These are phyloP conservation scores for Nidula microcarpa DNA, from an alignment of 768 basidiomycete genomes.

Conservation along the genomic window DNA sequence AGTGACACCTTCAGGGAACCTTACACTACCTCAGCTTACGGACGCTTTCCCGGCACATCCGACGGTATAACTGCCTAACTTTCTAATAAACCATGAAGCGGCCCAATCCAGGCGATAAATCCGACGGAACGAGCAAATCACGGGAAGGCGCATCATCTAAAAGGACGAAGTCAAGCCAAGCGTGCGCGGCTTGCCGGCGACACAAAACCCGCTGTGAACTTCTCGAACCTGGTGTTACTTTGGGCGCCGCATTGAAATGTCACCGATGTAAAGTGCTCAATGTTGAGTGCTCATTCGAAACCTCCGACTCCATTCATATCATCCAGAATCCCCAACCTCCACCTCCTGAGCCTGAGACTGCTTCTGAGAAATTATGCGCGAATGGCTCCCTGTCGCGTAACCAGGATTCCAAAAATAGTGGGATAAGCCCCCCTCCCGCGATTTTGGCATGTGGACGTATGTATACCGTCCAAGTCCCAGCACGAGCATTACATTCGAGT, in stretches of 20 bases:
- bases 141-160: constrained; percentile 20
- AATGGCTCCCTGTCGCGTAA: neutral
- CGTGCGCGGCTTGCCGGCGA: constrained; percentile 41
- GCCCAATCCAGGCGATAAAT: neutral
- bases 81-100: constrained; percentile 6
- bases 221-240: constrained; percentile 31
- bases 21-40: too few relatives aligned
- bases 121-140: constrained; percentile 3
- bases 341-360: too few relatives aligned
- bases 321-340: neutral
- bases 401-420: neutral
- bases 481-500: neutral
- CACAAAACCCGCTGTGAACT: constrained; percentile 50
- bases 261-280: constrained; percentile 49
- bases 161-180: constrained; percentile 38
- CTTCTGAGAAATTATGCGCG: too few relatives aligned
- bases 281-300: constrained; percentile 44
- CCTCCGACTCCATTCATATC: constrained; percentile 19
- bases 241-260: constrained; percentile 25
- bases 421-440: neutral
- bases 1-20: too few relatives aligned
- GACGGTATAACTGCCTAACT: neutral
- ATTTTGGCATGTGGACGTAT: neutral
- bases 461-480: neutral
- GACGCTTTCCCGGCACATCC: neutral